These are phyloP conservation scores for Rubia tinctorum DNA, from an alignment of 305 asterid species.

Conservation along the genomic window DNA sequence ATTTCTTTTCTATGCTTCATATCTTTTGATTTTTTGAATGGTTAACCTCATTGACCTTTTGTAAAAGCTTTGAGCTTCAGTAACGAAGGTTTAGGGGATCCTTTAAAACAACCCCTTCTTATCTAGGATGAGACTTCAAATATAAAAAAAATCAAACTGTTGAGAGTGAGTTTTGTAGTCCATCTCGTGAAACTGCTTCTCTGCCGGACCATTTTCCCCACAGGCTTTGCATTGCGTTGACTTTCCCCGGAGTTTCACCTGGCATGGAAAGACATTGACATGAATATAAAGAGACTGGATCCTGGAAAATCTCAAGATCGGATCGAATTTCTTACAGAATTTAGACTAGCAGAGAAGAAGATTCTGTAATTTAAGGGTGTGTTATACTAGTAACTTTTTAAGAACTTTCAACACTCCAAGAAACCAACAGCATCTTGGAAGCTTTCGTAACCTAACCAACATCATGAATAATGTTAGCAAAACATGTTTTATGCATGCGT, in stretches of 20 bases:
- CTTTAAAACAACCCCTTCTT: too few species aligned
- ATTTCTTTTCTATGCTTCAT: too few species aligned
- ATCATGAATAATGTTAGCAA: too few species aligned
- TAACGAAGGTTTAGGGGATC: neutral
- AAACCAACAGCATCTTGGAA: neutral
- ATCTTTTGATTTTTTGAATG: too few species aligned
- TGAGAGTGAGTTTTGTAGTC: slow-evolving; percentile 63
- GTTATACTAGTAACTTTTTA: neutral
- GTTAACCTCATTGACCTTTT: too few species aligned
- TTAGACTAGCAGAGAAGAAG: too few species aligned
- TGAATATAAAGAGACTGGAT: slow-evolving; percentile 8
- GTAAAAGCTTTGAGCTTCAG: slow-evolving; percentile 57
- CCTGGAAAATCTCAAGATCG: neutral
- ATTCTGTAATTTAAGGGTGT: neutral
- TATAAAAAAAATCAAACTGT: slow-evolving; percentile 45
- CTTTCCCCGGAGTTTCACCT: slow-evolving; percentile 94
- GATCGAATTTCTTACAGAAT: neutral
- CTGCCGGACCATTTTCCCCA: slow-evolving; percentile 54
- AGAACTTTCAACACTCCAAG: neutral
- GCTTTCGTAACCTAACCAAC: neutral
- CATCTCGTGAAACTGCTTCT: slow-evolving; percentile 39
- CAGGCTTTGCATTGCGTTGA: slow-evolving; percentile 79
- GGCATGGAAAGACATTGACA: slow-evolving; percentile 13
- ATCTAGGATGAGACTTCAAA: too few species aligned
- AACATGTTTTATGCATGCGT: too few species aligned